Evolutionary conservation across 495 filamentous ascomycete genomes (phyloP), one percentile per base, ranked within the genome.

Genomic region (Pseudevernia furfuracea): DNA sequence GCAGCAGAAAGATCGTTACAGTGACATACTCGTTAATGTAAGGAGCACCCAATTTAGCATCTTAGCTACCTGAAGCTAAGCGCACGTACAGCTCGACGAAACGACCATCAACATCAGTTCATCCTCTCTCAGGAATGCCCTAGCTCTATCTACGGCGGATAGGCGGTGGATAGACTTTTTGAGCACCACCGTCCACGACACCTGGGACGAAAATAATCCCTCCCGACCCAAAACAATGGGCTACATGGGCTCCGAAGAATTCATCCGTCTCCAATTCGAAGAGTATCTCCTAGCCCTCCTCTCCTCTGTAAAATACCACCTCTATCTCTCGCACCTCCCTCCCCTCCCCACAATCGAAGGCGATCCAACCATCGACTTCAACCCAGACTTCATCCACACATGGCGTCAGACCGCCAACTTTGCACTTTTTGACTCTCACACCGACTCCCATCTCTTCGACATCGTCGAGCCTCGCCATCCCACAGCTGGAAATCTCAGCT

Each of bases 81-180:
- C n/a, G 7, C n/a, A 49, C 28, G 17, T 65, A 44, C 58, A 87
- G 84, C 85, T 98, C 44, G 94, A 98, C 73, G 93, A 97, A 70
- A 82, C 87, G 66, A 90, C 82, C 12, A 87, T 97, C 64, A 92
- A 84, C 73, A 89, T 97, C 67, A 87, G 86, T 0, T 94, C 91
- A 0, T 76, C 86, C 19, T 89, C 91, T 19, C 80, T 98, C 32
- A 86, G 90, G 39, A 78, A 79, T 55, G 91, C 92, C 1, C 76
- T 97, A n/a, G 72, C 81, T 11, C 85, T 98, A 1, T 91, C 94
- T 3, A 86, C 85, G 17, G 88, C 94, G 1, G 94, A 98, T 72
- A 84, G 95, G 67, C 84, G 94, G 63, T 98, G 93, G 93, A 96
- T 97, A 66, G 94, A 98, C 74, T 91, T 92, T 68, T 82, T 98